phyloP scores from a whole-genome alignment of 148 eudicot genomes.

The Camellia lanceoleosa region DNA sequence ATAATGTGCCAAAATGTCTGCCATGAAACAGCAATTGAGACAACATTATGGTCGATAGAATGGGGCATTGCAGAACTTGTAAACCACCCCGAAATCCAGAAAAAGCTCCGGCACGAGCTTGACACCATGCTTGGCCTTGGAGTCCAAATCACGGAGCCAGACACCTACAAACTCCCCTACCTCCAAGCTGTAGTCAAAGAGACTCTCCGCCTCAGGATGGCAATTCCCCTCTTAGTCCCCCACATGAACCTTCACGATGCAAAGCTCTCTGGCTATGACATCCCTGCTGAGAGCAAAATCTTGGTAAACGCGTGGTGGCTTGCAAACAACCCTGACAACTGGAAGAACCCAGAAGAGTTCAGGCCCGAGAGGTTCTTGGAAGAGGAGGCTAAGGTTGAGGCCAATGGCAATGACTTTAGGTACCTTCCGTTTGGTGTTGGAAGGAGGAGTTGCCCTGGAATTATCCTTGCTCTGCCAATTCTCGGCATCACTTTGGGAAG shows the following conservation, averaged over 20 bases:
- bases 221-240: constrained; percentile 76
- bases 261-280: constrained; percentile 63
- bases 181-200: constrained; percentile 83
- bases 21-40: constrained; percentile 64
- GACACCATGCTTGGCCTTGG: constrained; percentile 61
- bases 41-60: constrained; percentile 85
- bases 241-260: constrained; percentile 91
- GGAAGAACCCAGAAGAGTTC: constrained; percentile 85
- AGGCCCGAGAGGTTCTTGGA: constrained; percentile 87
- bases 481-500: constrained; percentile 75
- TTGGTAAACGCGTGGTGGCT: constrained; percentile 87
- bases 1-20: background rate
- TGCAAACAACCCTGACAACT: constrained; percentile 73
- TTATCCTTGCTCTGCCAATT: constrained; percentile 76
- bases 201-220: constrained; percentile 73
- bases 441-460: constrained; percentile 87
- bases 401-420: constrained; percentile 78
- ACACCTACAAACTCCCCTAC: constrained; percentile 58
- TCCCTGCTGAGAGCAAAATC: constrained; percentile 84
- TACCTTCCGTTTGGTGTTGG: constrained; percentile 83
- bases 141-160: constrained; percentile 68
- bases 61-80: constrained; percentile 87
- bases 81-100: constrained; percentile 75
- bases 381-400: constrained; percentile 78
- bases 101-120: constrained; percentile 60